A percentile compares a stretch with the other conserved stretches of the same genome.
Conservation (phyloP, 345 rosid species). For the Pugionium dolabratum region DNA sequence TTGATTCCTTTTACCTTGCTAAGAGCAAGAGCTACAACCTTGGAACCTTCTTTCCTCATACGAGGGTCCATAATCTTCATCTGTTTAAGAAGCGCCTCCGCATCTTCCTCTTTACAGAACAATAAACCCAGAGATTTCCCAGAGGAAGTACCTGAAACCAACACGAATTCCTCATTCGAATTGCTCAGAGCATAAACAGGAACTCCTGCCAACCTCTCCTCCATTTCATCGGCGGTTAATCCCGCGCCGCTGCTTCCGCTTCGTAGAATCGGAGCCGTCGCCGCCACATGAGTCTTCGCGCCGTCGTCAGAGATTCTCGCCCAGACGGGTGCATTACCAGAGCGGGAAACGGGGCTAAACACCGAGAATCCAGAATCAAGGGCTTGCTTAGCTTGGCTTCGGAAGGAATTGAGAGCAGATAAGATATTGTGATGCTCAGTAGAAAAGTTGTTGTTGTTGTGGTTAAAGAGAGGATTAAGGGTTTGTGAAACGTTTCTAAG, state of each 20-base stretch:
- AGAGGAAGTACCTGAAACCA: conserved; percentile 64
- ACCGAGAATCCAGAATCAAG: conserved; percentile 37
- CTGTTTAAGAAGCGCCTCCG: conserved; percentile 74
- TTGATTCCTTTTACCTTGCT: conserved; percentile 54
- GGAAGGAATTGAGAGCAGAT: conserved; percentile 46
- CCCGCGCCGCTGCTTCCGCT: conserved; percentile 6
- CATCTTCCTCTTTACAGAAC: conserved; percentile 82
- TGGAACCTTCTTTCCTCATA: conserved; percentile 64
- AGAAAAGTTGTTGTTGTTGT: conserved; percentile 30
- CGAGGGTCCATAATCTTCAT: conserved; percentile 82
- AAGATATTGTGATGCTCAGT: conserved; percentile 38
- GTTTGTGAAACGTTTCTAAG: conserved; percentile 45
- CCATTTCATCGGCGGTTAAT: conserved; percentile 57
- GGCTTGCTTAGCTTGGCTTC: conserved; percentile 38
- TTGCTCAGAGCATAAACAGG: conserved; percentile 88
- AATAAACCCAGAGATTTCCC: conserved; percentile 74
- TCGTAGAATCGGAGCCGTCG: conserved; percentile 27
- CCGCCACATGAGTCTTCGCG: conserved; percentile 24
- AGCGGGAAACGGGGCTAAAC: conserved; percentile 36
- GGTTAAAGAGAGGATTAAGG: conserved; percentile 41
- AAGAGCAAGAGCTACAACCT: conserved; percentile 83
- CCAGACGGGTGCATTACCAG: conserved; percentile 49
- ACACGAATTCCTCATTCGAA: conserved; percentile 70
- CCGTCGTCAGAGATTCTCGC: conserved; percentile 53
- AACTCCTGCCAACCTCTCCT: conserved; percentile 84